Evolutionary conservation across 768 basidiomycete genomes (phyloP), one percentile per base, ranked within the genome.

Genomic region (Leccinum olivaceopallidum): DNA sequence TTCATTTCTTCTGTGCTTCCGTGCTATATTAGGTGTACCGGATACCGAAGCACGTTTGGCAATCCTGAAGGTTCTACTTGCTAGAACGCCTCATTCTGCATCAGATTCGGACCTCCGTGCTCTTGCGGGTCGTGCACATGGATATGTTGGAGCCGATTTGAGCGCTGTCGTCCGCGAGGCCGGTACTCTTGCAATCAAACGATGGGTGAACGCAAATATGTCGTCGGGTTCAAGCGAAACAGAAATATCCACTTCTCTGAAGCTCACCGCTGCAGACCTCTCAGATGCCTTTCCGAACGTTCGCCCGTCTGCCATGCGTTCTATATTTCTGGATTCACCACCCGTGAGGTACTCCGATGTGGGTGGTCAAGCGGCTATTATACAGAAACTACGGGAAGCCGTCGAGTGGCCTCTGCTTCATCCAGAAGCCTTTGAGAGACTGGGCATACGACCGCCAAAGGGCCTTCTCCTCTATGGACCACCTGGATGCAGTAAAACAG

Each of bases 121-220:
- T 2, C 75, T 98, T 18, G 89, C 95, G 0, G 80, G 84, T 12
- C 84, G 84, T 34, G 94, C 95, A 12, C 94, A 99, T 64, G 97
- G 97, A 0, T 98, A 95, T 71, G 97, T 99, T 51, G 97, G 96
- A 7, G 97, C 97, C 6, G 97, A 99, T 74, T 81, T 99, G 49
- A 87, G 89, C 34, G 93, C 95, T 0, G 86, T 98, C 57, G 86
- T 98, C 24, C 89, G 96, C 34, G 92, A 96, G 75, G 95, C 95
- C 9, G 95, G 95, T 3, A 95, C 94, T 3, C 74, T 86, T 22
- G 91, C 95, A 3, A 96, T 99, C 71, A 95, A 95, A 67, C 86
- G 89, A 18, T 91, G 86, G 85, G 75, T 90, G 28, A 76, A 77
- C 32, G 63, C 60, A 37, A 60, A 63, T 39, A 34, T 39, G 20